These are phyloP conservation scores for Fusarium lyarnte DNA, from an alignment of 2,329 filamentous ascomycete species.

Conservation along the genomic window DNA sequence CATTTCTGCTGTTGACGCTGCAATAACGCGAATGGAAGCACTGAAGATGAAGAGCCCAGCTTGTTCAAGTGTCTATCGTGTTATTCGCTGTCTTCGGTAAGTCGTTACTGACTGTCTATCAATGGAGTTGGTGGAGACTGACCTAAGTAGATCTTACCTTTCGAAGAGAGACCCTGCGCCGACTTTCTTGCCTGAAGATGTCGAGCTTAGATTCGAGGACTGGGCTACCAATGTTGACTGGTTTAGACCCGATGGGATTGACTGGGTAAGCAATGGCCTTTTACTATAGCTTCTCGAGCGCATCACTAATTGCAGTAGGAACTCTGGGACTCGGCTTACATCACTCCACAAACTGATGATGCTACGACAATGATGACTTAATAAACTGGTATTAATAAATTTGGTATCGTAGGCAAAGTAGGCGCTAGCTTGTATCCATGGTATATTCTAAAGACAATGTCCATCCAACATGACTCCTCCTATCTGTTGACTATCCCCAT, in stretches of 20 bases:
- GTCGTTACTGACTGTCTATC: rapidly evolving
- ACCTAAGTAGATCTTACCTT: not conserved
- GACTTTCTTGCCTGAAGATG: not conserved
- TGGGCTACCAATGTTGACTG: conserved; percentile 19
- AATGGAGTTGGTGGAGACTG: not conserved
- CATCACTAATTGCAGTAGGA: not conserved
- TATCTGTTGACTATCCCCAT: rapidly evolving
- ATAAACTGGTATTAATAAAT: not conserved
- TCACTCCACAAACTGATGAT: conserved; percentile 8
- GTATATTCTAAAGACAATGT: not conserved
- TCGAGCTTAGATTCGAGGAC: conserved; percentile 10
- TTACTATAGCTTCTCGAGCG: rapidly evolving
- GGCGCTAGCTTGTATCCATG: not conserved
- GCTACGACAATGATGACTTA: not conserved
- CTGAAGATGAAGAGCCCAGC: conserved; percentile 12
- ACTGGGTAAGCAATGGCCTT: not conserved
- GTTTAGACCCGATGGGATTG: conserved; percentile 12
- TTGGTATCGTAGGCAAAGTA: not conserved
- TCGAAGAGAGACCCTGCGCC: conserved; percentile 6
- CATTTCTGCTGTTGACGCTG: conserved; percentile 1
- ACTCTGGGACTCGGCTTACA: conserved; percentile 1
- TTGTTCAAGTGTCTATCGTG: conserved; percentile 1
- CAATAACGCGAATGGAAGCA: not conserved
- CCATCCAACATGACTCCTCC: rapidly evolving
- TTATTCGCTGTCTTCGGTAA: conserved; percentile 7